Conservation (phyloP, 75 land plant genomes). For the Ceratopteris richardii region DNA sequence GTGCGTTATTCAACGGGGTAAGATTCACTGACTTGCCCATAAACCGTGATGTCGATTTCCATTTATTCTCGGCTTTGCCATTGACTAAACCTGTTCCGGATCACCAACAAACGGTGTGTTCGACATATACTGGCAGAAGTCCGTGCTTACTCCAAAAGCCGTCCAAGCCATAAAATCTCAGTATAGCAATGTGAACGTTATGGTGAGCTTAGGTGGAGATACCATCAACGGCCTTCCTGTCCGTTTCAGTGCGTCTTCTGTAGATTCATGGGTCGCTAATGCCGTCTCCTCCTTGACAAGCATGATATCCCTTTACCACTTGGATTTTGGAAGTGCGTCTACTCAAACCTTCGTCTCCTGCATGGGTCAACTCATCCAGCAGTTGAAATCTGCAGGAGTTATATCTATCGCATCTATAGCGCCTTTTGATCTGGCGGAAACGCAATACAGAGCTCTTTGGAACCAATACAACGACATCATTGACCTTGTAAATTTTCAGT, state of each 20-base stretch:
- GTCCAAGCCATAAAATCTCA: neutral
- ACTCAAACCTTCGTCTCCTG: conserved; percentile 4
- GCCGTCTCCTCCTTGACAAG: conserved; percentile 23
- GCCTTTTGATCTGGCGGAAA: conserved; percentile 8
- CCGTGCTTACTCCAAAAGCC: conserved; percentile 14
- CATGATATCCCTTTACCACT: conserved; percentile 7
- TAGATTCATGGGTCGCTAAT: conserved; percentile 27
- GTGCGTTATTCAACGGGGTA: conserved; percentile 32
- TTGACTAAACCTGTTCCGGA: conserved; percentile 19
- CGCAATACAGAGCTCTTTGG: conserved; percentile 19
- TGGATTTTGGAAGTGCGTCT: neutral
- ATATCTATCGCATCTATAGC: conserved; percentile 21
- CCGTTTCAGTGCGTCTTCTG: conserved; percentile 23
- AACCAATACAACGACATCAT: conserved; percentile 6
- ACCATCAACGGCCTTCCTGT: conserved; percentile 1
- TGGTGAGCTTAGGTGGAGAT: conserved; percentile 38
- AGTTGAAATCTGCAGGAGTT: conserved; percentile 5
- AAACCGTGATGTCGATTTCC: conserved; percentile 21
- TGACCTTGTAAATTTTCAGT: conserved; percentile 24
- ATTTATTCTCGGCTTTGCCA: conserved; percentile 41
- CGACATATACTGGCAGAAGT: conserved; percentile 50
- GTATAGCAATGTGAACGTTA: conserved; percentile 33
- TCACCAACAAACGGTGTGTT: conserved; percentile 30
- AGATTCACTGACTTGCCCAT: conserved; percentile 37
- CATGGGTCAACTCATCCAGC: conserved; percentile 16